Conservation (phyloP, 108 stramenopile species). For the Halocafeteria seosinensis region DNA sequence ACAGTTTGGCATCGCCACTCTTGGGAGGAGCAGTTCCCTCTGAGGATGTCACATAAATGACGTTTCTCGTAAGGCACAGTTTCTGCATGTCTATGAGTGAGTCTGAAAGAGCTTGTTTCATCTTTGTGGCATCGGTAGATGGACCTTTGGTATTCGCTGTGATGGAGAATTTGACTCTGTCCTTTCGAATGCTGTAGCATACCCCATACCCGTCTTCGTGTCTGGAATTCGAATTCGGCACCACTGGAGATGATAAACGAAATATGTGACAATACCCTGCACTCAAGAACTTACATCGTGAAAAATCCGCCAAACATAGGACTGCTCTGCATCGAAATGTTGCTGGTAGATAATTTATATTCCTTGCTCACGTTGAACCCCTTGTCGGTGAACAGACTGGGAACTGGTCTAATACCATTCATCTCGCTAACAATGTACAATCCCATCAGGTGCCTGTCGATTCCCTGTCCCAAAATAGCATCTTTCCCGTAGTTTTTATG, state of each 20-base stretch:
- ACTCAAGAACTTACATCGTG: too few relatives aligned
- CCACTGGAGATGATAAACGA: too few relatives aligned
- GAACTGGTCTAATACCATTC: background rate
- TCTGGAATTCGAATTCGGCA: too few relatives aligned
- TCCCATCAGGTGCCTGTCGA: background rate
- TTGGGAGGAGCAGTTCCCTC: too few relatives aligned
- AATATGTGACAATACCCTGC: too few relatives aligned
- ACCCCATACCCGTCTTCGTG: slow-evolving; percentile 1
- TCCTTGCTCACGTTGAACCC: too few relatives aligned
- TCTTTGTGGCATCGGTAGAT: background rate
- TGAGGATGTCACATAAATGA: background rate
- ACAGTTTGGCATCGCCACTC: too few relatives aligned
- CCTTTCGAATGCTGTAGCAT: background rate
- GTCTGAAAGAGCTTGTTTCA: background rate
- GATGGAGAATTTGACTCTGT: background rate
- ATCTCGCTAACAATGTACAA: background rate
- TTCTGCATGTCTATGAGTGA: background rate
- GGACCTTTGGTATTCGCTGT: background rate
- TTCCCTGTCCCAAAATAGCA: background rate
- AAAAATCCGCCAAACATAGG: background rate
- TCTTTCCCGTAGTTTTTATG: background rate
- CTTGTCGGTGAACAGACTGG: background rate
- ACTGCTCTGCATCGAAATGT: background rate
- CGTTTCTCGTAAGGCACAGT: background rate
- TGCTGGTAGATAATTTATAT: background rate